phyloP scores from a whole-genome alignment of 1,139 yeast species.

The Ogataea hybrid region DNA sequence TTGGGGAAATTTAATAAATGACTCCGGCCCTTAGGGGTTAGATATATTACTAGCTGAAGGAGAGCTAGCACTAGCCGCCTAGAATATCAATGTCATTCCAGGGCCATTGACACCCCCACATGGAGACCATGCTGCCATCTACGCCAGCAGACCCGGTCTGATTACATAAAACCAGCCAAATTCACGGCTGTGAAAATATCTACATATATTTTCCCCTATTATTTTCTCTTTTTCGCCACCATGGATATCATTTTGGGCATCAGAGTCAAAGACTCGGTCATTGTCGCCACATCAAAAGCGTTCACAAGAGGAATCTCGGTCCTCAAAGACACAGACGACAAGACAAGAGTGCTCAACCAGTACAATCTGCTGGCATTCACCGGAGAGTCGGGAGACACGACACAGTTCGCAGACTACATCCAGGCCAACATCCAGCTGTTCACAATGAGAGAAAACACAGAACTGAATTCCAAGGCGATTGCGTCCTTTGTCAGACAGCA shows the following conservation, averaged over 20 bases:
- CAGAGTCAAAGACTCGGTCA: conserved; percentile 73
- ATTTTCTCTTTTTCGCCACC: conserved; percentile 12
- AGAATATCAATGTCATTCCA: no score
- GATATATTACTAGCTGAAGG: no score
- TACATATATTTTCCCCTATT: conserved; percentile 4
- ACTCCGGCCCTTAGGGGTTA: no score
- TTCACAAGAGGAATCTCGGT: conserved; percentile 92
- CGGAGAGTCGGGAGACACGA: conserved; percentile 97
- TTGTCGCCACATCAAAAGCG: conserved; percentile 91
- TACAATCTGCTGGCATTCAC: conserved; percentile 85
- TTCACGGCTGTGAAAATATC: neutral
- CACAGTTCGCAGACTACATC: conserved; percentile 92
- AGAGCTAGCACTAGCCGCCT: no score
- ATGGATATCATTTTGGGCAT: conserved; percentile 95
- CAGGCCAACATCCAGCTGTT: conserved; percentile 91
- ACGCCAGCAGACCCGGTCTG: no score
- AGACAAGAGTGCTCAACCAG: conserved; percentile 73
- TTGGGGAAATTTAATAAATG: neutral
- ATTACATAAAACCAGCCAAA: neutral
- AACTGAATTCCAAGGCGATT: conserved; percentile 78
- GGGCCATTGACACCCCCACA: no score
- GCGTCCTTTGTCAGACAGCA: conserved; percentile 88
- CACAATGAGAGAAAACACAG: conserved; percentile 82
- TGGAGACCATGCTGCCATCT: no score
- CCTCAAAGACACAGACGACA: conserved; percentile 82